Base-by-base conservation (phyloP, 352 stramenopile genomes). In the Pythium biforme region DNA sequence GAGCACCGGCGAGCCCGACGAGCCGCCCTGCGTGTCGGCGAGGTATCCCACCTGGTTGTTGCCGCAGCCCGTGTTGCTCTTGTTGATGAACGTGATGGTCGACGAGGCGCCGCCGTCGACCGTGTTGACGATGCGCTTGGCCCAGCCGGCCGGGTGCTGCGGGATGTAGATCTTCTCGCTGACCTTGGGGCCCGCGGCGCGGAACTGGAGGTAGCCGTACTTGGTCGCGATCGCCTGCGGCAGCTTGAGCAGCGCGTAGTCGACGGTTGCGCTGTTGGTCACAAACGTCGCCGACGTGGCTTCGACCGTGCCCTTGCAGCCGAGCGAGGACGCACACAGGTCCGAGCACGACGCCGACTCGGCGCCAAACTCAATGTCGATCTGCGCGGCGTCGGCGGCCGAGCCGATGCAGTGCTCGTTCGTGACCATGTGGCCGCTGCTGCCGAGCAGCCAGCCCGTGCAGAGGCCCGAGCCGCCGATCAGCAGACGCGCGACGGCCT, bases 131-230 rank as follows among this genome's bases (percentile, higher is more conserved):
- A 93, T 83, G n/a, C 82, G 79, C 72, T 84, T 91, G 34, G 76
- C 79, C 70, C 71, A 88, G 0, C 83, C 83, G 3, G 62, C 43
- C 15, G 83, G 79, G 63, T 91, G 80, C 50, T 89, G 76, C 9
- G 78, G 68, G 27, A 89, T 75, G 69, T 90, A 88, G 19, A 90
- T 79, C 26, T 57, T 29, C 63, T 76, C 70, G 31, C 55, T 29
- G 23, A 72, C n/a, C 25, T 59, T 25, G 12, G 70, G 34, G 39
- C 70, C 70, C 3, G 20, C 10, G 11, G 26, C 39, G 48, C 70
- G 66, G 3, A 70, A 46, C 49, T 74, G 65, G 4, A 77, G 55
- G 49, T 52, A 77, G 15, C 62, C 66, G 50, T 75, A 74, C 34
- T 61, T 62, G 12, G 53, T 55, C n/a, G 62, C 46, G n/a, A 54